Base-by-base conservation (phyloP, 805 yeast species). In the Lipomyces orientalis region DNA sequence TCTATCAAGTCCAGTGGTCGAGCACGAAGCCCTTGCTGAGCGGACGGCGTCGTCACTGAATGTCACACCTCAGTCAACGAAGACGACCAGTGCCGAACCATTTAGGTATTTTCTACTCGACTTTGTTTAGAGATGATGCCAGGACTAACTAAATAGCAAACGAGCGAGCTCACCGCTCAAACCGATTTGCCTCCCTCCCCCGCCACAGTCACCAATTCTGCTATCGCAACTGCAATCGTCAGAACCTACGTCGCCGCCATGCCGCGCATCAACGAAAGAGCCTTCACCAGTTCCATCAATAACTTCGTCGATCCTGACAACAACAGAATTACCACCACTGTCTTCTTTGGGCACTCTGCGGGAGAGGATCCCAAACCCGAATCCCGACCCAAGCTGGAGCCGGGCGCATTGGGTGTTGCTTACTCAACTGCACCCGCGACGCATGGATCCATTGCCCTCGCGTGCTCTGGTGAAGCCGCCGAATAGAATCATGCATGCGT, bases 401-500 rank as follows among this genome's bases (percentile, higher is more conserved):
- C 59, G 60, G 31, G 58, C 59, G 51, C 68, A 69, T 46, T 69
- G 72, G 72, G 57, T 56, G 8, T 49, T 61, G 35, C 68, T 69
- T n/a, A 55, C 71, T 34, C 60, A 54, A 34, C 35, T 69, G 2
- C 72, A 69, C 46, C 62, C 65, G 2, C 25, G 54, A 10, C 67
- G 67, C 10, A 66, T 63, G 68, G 46, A 66, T 54, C 72, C 70
- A 2, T 29, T 66, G 54, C 72, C 72, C 12, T 29, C 67, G n/a
- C 57, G 54, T 1, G 57, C 64, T 4, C 54, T 58, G n/a, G 57
- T 52, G 35, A 19, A 33, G 46, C 68, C 68, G 29, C 64, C 65
- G 8, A n/a, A 58, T 39, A 16, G 34, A 22, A 35, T 66, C 14
- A 22, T 33, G 12, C 63, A 8, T 10, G 72, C 72, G 16, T 69